phyloP scores from a whole-genome alignment of 1,284 basidiomycete species.

The Meira miltonrushii region DNA sequence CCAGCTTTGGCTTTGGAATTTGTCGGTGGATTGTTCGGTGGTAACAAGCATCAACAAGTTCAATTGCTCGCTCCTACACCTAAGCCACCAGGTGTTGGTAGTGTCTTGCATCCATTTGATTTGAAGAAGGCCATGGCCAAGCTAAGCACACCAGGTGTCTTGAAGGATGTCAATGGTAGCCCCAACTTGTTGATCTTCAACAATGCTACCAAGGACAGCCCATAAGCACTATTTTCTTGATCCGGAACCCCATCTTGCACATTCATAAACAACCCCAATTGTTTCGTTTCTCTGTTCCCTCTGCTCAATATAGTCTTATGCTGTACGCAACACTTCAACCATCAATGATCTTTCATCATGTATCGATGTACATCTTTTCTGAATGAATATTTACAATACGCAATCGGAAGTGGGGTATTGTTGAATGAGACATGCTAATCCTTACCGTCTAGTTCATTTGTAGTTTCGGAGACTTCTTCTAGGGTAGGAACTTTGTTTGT shows the following conservation, averaged over 20 bases:
- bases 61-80: constrained; percentile 30
- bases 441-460: neutral
- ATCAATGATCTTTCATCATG: neutral
- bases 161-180: constrained; percentile 53
- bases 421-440: no score
- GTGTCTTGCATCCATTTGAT: constrained; percentile 57
- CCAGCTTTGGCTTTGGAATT: constrained; percentile 38
- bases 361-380: neutral
- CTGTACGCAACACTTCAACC: no score
- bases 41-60: constrained; percentile 21
- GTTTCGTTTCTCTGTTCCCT: neutral
- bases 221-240: neutral
- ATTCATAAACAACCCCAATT: neutral
- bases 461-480: neutral
- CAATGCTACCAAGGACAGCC: constrained; percentile 38
- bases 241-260: no score
- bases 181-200: constrained; percentile 49
- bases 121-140: constrained; percentile 69
- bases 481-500: neutral
- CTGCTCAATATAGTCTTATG: no score
- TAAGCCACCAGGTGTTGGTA: constrained; percentile 54
- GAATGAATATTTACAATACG: neutral
- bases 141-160: constrained; percentile 61
- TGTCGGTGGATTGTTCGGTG: constrained; percentile 33
- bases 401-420: no score